These are phyloP conservation scores for Hirsutella thompsonii DNA, from an alignment of 2,329 filamentous ascomycete genomes.

Conservation along the genomic window DNA sequence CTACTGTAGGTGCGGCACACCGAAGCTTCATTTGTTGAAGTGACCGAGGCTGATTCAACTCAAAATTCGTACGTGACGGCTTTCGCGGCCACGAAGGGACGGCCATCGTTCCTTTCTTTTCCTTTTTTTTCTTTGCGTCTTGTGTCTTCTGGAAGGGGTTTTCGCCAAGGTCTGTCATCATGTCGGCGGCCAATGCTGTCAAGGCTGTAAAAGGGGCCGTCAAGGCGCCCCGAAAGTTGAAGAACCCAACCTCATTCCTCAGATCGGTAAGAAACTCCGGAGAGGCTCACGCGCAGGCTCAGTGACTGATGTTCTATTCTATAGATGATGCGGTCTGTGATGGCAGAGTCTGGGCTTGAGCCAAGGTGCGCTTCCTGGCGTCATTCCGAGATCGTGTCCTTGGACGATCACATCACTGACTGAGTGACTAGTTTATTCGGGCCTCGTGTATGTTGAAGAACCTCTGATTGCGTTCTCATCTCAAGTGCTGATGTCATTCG, in stretches of 20 bases:
- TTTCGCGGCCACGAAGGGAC: no score
- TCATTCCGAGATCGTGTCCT: neutral
- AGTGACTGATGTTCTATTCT: fast-evolving
- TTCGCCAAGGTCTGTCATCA: no score
- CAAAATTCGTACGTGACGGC: no score
- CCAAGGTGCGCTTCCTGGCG: slow-evolving; percentile 50
- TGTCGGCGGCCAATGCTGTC: no score
- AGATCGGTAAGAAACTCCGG: slow-evolving; percentile 16
- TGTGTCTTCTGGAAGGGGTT: no score
- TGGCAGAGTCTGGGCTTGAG: slow-evolving; percentile 75
- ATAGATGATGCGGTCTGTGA: slow-evolving; percentile 77
- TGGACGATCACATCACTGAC: neutral
- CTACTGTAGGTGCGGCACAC: no score
- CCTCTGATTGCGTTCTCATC: neutral
- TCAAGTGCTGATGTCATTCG: neutral
- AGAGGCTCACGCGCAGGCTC: neutral
- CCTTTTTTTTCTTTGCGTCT: no score
- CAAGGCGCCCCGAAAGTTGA: no score
- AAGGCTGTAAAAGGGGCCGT: no score
- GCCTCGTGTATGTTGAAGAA: slow-evolving; percentile 9
- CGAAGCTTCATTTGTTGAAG: no score
- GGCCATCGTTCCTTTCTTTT: no score
- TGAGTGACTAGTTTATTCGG: slow-evolving; percentile 14
- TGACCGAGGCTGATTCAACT: no score
- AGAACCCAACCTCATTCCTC: slow-evolving; percentile 19